Conservation (phyloP, 352 stramenopile genomes). For the Phytophthora meadii region DNA sequence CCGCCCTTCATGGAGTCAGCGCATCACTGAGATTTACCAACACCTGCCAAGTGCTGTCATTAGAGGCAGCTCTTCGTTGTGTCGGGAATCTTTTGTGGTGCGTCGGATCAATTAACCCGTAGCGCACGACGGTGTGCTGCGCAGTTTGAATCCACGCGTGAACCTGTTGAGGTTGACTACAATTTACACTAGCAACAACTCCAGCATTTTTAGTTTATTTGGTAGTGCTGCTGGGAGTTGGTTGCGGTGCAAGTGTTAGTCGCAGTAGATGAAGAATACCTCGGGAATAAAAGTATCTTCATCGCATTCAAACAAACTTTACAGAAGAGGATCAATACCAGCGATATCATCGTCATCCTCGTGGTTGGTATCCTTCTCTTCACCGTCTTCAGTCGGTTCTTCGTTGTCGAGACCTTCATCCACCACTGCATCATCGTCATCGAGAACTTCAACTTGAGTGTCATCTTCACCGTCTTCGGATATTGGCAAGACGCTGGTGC, state of each 20-base stretch:
- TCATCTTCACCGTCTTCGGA: slow-evolving; percentile 4
- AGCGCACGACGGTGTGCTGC: slow-evolving; percentile 39
- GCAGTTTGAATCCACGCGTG: slow-evolving; percentile 43
- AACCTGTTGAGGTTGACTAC: slow-evolving; percentile 21
- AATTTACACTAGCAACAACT: not conserved
- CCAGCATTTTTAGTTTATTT: slow-evolving; percentile 29
- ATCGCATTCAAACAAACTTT: slow-evolving; percentile 3
- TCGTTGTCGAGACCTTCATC: not conserved
- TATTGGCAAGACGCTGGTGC: slow-evolving; percentile 1
- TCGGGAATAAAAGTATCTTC: slow-evolving; percentile 24
- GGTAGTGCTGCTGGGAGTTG: slow-evolving; percentile 16
- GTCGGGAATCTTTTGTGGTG: slow-evolving; percentile 21
- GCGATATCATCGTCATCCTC: slow-evolving; percentile 1
- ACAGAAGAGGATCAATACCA: slow-evolving; percentile 13
- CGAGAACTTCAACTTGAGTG: not conserved
- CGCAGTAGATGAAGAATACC: slow-evolving; percentile 10
- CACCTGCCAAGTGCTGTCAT: slow-evolving; percentile 23
- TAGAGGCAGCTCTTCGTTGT: slow-evolving; percentile 30
- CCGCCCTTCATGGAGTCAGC: slow-evolving; percentile 43
- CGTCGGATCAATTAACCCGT: slow-evolving; percentile 38
- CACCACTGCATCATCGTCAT: too few relatives aligned
- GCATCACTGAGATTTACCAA: slow-evolving; percentile 9
- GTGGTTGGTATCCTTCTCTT: not conserved
- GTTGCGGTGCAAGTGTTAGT: slow-evolving; percentile 6
- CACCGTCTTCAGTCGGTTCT: slow-evolving; percentile 1